Conservation (phyloP, 495 filamentous ascomycete species). For the Tuber indicum region DNA sequence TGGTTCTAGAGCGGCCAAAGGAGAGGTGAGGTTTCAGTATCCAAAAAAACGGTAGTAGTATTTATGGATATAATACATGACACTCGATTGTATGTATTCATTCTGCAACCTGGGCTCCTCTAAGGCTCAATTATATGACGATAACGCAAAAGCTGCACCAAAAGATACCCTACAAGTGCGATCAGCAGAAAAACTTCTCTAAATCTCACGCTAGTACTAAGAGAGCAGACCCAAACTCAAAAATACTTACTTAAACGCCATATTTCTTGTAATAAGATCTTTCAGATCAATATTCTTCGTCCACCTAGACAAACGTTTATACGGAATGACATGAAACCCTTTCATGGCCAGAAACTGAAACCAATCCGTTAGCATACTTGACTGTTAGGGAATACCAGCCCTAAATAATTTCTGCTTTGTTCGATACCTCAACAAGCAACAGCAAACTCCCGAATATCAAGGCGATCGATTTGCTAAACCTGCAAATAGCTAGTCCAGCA, state of each 20-base stretch:
- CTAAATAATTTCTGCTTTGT: not conserved
- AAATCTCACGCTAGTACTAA: not conserved
- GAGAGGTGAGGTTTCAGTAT: not conserved
- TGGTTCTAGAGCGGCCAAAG: not conserved
- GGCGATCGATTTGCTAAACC: constrained; percentile 36
- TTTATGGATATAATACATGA: not conserved
- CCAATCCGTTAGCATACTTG: not conserved
- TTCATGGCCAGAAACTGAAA: constrained; percentile 29
- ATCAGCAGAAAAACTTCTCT: not conserved
- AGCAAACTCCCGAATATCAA: constrained; percentile 30
- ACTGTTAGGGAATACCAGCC: not conserved
- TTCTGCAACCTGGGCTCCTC: not conserved
- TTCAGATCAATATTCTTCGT: constrained; percentile 33
- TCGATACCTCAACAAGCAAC: constrained; percentile 33
- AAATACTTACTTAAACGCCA: constrained; percentile 36
- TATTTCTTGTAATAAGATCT: constrained; percentile 32
- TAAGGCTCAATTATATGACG: not conserved
- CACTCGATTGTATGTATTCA: not conserved
- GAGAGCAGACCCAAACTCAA: not conserved
- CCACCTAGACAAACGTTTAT: constrained; percentile 23
- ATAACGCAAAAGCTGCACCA: constrained; percentile 19
- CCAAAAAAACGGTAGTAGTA: not conserved
- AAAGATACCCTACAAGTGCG: constrained; percentile 25
- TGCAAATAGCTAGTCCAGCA: constrained; percentile 27
- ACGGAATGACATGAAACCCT: constrained; percentile 32